phyloP scores from a whole-genome alignment of 2,329 filamentous ascomycete genomes.

The Amesomyces nigricolor region DNA sequence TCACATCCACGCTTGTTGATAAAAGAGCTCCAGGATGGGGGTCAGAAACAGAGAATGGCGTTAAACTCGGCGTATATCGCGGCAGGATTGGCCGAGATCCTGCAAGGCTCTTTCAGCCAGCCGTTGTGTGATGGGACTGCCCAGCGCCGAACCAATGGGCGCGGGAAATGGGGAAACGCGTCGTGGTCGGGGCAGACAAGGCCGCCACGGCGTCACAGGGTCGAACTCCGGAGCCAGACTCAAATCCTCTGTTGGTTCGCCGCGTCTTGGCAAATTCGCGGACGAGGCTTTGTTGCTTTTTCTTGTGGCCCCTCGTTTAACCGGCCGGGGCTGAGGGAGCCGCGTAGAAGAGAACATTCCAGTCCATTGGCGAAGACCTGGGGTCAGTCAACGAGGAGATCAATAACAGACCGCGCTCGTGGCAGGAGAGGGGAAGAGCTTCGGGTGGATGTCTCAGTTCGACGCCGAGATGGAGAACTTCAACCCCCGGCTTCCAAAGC shows the following conservation, averaged over 20 bases:
- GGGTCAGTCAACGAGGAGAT: not conserved
- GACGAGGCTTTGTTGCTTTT: constrained; percentile 5
- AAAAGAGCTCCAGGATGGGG: not conserved
- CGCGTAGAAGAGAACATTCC: not conserved
- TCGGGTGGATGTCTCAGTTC: not conserved
- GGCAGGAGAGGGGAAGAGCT: not conserved
- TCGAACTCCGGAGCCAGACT: not conserved
- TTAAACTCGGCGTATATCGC: constrained; percentile 6
- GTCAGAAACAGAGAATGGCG: not conserved
- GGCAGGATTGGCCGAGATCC: not conserved
- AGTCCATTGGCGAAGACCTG: too few relatives aligned
- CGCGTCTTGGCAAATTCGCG: not conserved
- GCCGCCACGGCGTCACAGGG: not conserved
- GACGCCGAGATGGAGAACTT: not conserved
- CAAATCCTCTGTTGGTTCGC: not conserved
- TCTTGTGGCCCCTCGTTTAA: not conserved
- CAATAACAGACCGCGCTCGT: not conserved
- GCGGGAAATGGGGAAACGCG: not conserved
- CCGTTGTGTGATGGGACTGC: not conserved
- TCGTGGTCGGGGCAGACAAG: not conserved
- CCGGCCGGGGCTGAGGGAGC: not conserved
- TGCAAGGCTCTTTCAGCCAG: not conserved
- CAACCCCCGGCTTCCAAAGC: not conserved
- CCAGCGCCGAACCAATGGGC: not conserved
- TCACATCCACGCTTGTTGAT: too few relatives aligned